Conservation (phyloP, 225 moss, liverwort and hornwort genomes). For the Pleurozium schreberi region DNA sequence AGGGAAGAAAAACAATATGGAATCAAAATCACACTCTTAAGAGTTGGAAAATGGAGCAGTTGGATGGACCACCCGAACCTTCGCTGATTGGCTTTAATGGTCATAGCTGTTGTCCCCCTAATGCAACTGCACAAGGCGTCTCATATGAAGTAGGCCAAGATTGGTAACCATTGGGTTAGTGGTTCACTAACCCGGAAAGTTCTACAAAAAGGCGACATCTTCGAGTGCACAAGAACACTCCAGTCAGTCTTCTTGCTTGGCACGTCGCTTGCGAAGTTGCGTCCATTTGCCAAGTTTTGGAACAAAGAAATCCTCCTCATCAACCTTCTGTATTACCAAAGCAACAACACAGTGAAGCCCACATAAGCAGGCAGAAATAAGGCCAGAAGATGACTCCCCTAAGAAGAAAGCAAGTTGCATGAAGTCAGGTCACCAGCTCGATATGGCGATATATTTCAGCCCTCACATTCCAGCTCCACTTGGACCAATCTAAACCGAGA, state of each 20-base stretch:
- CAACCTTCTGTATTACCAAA: slow-evolving; percentile 46
- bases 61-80: slow-evolving; percentile 4
- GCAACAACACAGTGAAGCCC: slow-evolving; percentile 28
- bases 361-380: slow-evolving; percentile 54
- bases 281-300: slow-evolving; percentile 34
- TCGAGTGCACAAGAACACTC: neutral
- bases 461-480: slow-evolving; percentile 63
- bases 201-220: slow-evolving; percentile 3
- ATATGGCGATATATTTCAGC: slow-evolving; percentile 23
- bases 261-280: slow-evolving; percentile 25
- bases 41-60: neutral
- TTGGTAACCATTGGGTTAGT: neutral
- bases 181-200: neutral
- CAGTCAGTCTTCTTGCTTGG: slow-evolving; percentile 30
- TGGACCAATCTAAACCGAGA: slow-evolving; percentile 89
- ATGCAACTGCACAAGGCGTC: slow-evolving; percentile 1
- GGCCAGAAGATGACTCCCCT: slow-evolving; percentile 27
- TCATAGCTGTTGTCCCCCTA: neutral
- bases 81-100: neutral
- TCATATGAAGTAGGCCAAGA: neutral
- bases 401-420: slow-evolving; percentile 37
- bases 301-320: slow-evolving; percentile 54
- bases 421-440: slow-evolving; percentile 20
- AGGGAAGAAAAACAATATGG: slow-evolving; percentile 5
- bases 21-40: slow-evolving; percentile 6